These are phyloP conservation scores for Daldinia loculata DNA, from an alignment of 495 filamentous ascomycete species.

Conservation along the genomic window DNA sequence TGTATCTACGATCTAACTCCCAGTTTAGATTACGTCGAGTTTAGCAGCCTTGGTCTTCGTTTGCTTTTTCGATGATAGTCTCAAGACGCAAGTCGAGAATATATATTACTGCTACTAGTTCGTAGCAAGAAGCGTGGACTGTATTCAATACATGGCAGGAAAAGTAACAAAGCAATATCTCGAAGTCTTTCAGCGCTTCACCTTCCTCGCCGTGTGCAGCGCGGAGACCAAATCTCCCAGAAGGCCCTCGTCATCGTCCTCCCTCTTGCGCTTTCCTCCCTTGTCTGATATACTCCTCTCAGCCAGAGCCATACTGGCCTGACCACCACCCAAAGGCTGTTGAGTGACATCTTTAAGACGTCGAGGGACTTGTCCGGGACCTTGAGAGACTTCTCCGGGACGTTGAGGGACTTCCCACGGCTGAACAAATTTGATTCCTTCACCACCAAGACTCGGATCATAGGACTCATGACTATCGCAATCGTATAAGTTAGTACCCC, in stretches of 20 bases:
- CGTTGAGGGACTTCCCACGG: neutral
- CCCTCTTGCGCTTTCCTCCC: neutral
- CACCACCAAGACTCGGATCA: neutral
- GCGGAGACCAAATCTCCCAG: neutral
- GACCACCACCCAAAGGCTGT: neutral
- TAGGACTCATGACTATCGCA: neutral
- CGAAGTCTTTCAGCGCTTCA: neutral
- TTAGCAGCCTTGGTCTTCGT: too few relatives aligned
- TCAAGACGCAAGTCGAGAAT: neutral
- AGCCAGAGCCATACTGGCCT: neutral
- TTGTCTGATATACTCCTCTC: neutral
- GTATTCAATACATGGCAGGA: neutral
- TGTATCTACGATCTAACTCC: neutral
- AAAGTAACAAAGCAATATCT: neutral
- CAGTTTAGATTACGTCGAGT: neutral
- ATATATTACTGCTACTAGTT: neutral
- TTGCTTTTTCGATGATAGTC: neutral
- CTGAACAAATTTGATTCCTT: neutral
- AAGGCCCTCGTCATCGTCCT: neutral
- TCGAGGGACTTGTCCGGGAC: too few relatives aligned
- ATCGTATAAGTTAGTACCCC: neutral
- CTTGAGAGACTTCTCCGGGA: neutral
- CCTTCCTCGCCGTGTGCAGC: slow-evolving; percentile 12
- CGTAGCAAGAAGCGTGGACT: neutral
- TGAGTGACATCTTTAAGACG: too few relatives aligned